These are phyloP conservation scores for Fusarium neocosmosporiellum DNA, from an alignment of 2,329 filamentous ascomycete species.

Conservation along the genomic window DNA sequence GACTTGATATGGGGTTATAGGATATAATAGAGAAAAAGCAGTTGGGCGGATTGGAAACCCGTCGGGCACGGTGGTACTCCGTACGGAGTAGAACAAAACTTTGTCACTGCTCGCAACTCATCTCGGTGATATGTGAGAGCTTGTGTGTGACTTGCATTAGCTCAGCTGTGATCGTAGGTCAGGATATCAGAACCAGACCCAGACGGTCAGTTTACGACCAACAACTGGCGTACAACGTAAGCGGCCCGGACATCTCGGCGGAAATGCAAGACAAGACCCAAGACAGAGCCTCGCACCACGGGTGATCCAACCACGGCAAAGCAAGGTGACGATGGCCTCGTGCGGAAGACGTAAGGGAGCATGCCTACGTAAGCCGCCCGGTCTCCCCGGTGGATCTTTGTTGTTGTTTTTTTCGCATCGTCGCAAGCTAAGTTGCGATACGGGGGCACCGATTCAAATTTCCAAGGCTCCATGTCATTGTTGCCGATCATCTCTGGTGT, in stretches of 20 bases:
- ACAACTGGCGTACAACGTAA: not conserved
- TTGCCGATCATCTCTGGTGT: constrained; percentile 19
- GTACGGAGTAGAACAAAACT: not conserved
- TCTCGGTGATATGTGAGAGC: not conserved
- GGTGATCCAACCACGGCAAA: constrained; percentile 2
- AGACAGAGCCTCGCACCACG: constrained; percentile 7
- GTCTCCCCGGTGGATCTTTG: constrained; percentile 31
- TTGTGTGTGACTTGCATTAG: constrained; percentile 4
- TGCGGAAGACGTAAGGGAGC: constrained; percentile 22
- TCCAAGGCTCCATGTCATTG: constrained; percentile 25
- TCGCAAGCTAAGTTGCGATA: constrained; percentile 9
- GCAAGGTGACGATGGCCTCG: constrained; percentile 19
- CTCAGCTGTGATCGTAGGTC: not conserved
- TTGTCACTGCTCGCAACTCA: not conserved
- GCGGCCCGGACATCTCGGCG: not conserved
- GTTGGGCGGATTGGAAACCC: not conserved
- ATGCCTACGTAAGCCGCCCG: constrained; percentile 16
- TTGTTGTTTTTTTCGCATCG: constrained; percentile 1
- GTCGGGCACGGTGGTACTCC: not conserved
- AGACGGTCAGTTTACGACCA: not conserved
- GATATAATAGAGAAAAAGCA: not conserved
- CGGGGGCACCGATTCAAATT: constrained; percentile 17
- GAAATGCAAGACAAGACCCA: constrained; percentile 19
- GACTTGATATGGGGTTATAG: constrained; percentile 7
- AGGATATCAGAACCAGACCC: not conserved